Evolutionary conservation across 495 filamentous ascomycete species (phyloP), one percentile per base, ranked within the genome.

Genomic region (Cercophora samala): DNA sequence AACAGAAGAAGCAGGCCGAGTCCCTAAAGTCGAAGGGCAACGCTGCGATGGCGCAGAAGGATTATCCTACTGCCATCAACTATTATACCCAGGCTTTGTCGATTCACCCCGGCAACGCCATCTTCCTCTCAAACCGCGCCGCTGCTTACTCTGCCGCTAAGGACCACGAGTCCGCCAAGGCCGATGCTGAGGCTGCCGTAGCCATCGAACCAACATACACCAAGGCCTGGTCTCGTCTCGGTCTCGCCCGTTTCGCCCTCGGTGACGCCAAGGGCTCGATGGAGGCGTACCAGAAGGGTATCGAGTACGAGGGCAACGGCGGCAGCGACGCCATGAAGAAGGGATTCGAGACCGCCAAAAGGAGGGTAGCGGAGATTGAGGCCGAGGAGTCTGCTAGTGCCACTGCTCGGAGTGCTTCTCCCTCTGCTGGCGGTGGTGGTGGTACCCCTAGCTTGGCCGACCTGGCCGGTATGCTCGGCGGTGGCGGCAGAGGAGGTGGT

Each of bases 71-170:
- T 32, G 95, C 95, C 64, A 91, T 99, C 78, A 87, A 91, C 66
- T 76, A 88, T 64, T 99, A 99, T 83, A 91, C 90, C 23, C 80
- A 92, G 74, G 95, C 95, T 19, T 84, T 99, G 37, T 83, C 84
- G 52, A 80, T 97, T 46, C 77, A 91, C 71, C 93, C 96, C 6
- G 80, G 85, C 58, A 97, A 99, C 82, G 91, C 95, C 32, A 93
- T 99, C 78, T 99, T 94, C 83, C 91, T 99, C 26, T 96, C 92
- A 68, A 99, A 99, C 85, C 93, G 95, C 60, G 96, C 95, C 5
- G 95, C 95, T 19, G 95, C 95, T 0, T 91, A 93, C 81, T 90
- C 86, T 46, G 93, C 90, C 0, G 86, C 86, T 24, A 81, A 85
- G n/a, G 86, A 97, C 75, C 93, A 96, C 78, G 87, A 89, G 62